Base-by-base conservation (phyloP, 805 yeast genomes). In the Starmerella bombi region DNA sequence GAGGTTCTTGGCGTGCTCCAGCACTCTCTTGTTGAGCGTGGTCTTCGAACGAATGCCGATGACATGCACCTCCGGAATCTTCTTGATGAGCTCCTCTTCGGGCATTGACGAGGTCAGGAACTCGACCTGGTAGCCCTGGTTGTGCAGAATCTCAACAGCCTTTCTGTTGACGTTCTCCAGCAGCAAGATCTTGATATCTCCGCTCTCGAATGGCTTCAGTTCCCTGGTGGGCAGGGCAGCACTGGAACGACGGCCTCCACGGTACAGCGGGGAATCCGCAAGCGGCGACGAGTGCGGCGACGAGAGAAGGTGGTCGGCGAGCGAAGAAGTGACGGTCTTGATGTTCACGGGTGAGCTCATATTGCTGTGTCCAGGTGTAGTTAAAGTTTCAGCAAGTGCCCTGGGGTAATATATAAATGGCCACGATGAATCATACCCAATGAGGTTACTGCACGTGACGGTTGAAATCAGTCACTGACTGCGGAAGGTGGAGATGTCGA, bases 31-130 rank as follows among this genome's bases (percentile, higher is more conserved):
- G 31, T 85, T 82, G 58, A 91, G 70, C 62, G 77, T 81, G 38
- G 98, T 91, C 70, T 91, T 91, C 45, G 97, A 91, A 69, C 98
- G 82, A 59, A 91, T 86, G 64, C 98, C 98, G 58, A 91, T 77
- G 45, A 95, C 98, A 60, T 91, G 97, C 38, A 84, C 95, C 53
- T 80, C 84, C 57, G 72, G 72, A 63, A 91, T 88, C 65, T 85
- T 86, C 66, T 84, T 94, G 57, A 91, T 83, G 60, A 91, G 75
- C 66, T 85, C 95, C 8, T 77, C 94, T 64, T 91, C 97, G 19
- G 83, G 78, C 54, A 91, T 66, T 5, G 95, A 82, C 41, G 86
- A 67, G 69, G 84, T 86, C 69, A 78, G 74, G 64, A 82, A 83
- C 61, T 91, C 98, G 39, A 91, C 94, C 67, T 91, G 97, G 69